Conservation (phyloP, 129 eudicot genomes). For the Chrysanthemum makinoi region DNA sequence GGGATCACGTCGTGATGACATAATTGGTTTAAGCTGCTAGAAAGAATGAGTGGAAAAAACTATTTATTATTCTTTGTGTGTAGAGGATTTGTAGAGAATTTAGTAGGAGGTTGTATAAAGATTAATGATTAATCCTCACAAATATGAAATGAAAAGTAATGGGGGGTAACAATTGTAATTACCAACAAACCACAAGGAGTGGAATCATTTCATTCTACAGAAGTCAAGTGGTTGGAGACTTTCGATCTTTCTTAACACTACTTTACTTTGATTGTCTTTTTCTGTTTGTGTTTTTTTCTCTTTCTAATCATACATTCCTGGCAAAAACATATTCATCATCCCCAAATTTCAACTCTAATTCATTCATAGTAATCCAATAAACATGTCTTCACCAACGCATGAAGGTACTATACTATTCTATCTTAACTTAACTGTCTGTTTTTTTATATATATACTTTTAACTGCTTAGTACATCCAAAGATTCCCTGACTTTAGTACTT, state of each 20-base stretch:
- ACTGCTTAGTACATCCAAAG: slow-evolving; percentile 1
- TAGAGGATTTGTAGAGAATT: too few relatives aligned
- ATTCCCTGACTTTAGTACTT: background rate
- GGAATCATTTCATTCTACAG: background rate
- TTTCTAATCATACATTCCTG: slow-evolving; percentile 34
- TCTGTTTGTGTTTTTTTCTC: slow-evolving; percentile 14
- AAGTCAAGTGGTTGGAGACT: slow-evolving; percentile 15
- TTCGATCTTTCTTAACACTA: slow-evolving; percentile 31
- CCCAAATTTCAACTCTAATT: slow-evolving; percentile 17
- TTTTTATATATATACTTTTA: background rate
- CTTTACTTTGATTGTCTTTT: slow-evolving; percentile 35
- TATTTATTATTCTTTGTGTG: too few relatives aligned
- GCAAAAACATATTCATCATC: slow-evolving; percentile 25
- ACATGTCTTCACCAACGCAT: slow-evolving; percentile 39
- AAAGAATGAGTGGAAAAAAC: too few relatives aligned
- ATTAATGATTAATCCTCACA: background rate
- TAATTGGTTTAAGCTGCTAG: too few relatives aligned
- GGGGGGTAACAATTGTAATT: background rate
- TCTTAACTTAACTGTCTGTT: slow-evolving; percentile 1
- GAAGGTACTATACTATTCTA: slow-evolving; percentile 7
- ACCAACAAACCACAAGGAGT: slow-evolving; percentile 8
- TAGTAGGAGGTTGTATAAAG: too few relatives aligned
- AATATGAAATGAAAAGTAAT: background rate
- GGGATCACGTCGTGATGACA: too few relatives aligned
- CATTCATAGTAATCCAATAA: background rate